phyloP scores from a whole-genome alignment of 306 rosid species.

The Vigna radiata region DNA sequence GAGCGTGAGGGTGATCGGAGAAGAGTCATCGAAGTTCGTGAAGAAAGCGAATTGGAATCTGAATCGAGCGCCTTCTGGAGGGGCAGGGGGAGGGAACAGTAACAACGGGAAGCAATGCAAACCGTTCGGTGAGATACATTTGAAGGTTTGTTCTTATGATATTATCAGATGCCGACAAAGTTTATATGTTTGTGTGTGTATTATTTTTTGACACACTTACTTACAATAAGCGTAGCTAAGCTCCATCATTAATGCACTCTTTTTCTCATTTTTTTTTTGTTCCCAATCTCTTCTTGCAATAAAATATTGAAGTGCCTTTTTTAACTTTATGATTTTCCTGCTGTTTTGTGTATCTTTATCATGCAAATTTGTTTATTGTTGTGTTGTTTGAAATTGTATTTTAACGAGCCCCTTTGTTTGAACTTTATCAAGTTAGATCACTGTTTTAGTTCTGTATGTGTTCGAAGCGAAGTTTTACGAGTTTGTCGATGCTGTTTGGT shows the following conservation, averaged over 20 bases:
- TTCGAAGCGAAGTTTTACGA: constrained; percentile 1
- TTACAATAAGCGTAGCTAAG: background rate
- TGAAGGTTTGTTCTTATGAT: constrained; percentile 74
- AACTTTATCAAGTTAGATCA: background rate
- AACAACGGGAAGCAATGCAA: constrained; percentile 63
- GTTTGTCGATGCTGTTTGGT: constrained; percentile 18
- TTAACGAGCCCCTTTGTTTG: background rate
- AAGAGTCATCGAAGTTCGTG: constrained; percentile 73
- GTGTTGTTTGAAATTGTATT: background rate
- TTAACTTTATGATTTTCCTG: constrained; percentile 3
- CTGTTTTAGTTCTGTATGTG: constrained; percentile 8
- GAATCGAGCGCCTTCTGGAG: constrained; percentile 49
- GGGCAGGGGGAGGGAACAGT: constrained; percentile 9
- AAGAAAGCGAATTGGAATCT: constrained; percentile 80
- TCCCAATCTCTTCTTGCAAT: constrained; percentile 2
- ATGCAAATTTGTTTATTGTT: background rate
- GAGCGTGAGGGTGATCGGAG: constrained; percentile 87
- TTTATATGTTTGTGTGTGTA: background rate
- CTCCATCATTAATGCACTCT: background rate
- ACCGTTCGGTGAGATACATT: constrained; percentile 95
- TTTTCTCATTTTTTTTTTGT: background rate
- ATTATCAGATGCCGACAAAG: background rate
- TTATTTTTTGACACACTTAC: background rate
- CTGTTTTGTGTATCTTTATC: constrained; percentile 2
- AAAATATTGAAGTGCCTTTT: constrained; percentile 31